Percentiles rank a stretch among this genome's conserved stretches.
Conservation (phyloP, 768 basidiomycete species). For the Boletellus emodensis region DNA sequence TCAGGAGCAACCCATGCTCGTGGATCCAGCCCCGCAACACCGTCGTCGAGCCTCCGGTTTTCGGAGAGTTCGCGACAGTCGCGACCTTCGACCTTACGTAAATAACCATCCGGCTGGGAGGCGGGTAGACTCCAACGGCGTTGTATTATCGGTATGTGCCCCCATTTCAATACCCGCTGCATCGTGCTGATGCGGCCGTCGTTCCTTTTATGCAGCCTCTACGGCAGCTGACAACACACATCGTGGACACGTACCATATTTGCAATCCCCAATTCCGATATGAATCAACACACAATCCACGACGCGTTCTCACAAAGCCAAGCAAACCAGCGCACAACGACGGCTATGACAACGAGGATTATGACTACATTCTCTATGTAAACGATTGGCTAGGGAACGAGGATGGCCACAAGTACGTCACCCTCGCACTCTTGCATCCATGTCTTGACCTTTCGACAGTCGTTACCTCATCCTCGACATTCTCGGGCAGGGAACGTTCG, state of each 20-base stretch:
- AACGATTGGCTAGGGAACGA: slow-evolving; percentile 96
- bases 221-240: slow-evolving; percentile 75
- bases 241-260: slow-evolving; percentile 87
- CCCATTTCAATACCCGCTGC: background rate
- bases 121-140: slow-evolving; percentile 72
- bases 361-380: slow-evolving; percentile 98
- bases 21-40: slow-evolving; percentile 54
- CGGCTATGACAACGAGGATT: slow-evolving; percentile 98
- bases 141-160: slow-evolving; percentile 74
- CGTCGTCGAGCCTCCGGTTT: slow-evolving; percentile 74
- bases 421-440: slow-evolving; percentile 4
- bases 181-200: slow-evolving; percentile 7
- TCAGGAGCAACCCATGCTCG: slow-evolving; percentile 66
- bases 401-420: slow-evolving; percentile 86
- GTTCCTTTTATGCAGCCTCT: slow-evolving; percentile 39
- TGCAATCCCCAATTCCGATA: slow-evolving; percentile 96
- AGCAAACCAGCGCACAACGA: slow-evolving; percentile 95
- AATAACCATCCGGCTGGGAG: slow-evolving; percentile 61
- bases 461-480: slow-evolving; percentile 94
- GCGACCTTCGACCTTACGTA: slow-evolving; percentile 75
- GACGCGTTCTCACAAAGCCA: slow-evolving; percentile 95
- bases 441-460: slow-evolving; percentile 37
- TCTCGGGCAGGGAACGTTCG: slow-evolving; percentile 97
- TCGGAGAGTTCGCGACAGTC: slow-evolving; percentile 67
- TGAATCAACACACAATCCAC: slow-evolving; percentile 90